Conservation (phyloP, 2,329 filamentous ascomycete genomes). For the Clonostachys sp. region DNA sequence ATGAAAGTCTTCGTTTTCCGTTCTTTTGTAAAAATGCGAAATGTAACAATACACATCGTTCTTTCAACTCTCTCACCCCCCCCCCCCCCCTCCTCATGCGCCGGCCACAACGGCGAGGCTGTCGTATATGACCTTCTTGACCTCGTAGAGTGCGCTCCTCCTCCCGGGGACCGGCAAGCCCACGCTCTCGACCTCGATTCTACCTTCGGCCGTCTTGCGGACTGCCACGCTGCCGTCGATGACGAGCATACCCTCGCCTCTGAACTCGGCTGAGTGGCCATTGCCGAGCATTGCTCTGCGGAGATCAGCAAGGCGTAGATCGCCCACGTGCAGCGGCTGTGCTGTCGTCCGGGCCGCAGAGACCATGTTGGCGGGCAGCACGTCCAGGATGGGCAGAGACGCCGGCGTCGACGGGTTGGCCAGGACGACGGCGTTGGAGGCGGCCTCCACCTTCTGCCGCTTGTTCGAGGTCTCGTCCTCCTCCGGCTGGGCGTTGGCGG, state of each 20-base stretch:
- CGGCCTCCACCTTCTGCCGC: conserved; percentile 38
- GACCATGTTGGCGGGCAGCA: conserved; percentile 3
- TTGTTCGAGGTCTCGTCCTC: conserved; percentile 20
- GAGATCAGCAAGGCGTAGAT: conserved; percentile 83
- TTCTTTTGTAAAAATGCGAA: no score
- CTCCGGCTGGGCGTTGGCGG: conserved; percentile 26
- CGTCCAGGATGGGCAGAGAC: background rate
- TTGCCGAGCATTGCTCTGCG: conserved; percentile 76
- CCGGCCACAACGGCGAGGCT: conserved; percentile 87
- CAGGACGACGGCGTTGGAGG: conserved; percentile 14
- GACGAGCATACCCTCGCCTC: conserved; percentile 86
- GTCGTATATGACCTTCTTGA: conserved; percentile 89
- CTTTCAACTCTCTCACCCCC: background rate
- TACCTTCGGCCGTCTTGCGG: conserved; percentile 79
- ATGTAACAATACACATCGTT: background rate
- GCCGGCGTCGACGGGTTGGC: conserved; percentile 7
- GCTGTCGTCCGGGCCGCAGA: conserved; percentile 60
- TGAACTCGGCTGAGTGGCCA: conserved; percentile 86
- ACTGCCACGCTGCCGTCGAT: conserved; percentile 87
- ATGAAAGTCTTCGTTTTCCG: no score
- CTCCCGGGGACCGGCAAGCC: conserved; percentile 35
- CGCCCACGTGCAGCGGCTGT: conserved; percentile 90
- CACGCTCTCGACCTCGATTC: conserved; percentile 81
- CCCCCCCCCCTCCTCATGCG: background rate
- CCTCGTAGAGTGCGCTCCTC: conserved; percentile 74